Conservation (phyloP, 2,329 filamentous ascomycete genomes). For the Pochonia chlamydosporia region DNA sequence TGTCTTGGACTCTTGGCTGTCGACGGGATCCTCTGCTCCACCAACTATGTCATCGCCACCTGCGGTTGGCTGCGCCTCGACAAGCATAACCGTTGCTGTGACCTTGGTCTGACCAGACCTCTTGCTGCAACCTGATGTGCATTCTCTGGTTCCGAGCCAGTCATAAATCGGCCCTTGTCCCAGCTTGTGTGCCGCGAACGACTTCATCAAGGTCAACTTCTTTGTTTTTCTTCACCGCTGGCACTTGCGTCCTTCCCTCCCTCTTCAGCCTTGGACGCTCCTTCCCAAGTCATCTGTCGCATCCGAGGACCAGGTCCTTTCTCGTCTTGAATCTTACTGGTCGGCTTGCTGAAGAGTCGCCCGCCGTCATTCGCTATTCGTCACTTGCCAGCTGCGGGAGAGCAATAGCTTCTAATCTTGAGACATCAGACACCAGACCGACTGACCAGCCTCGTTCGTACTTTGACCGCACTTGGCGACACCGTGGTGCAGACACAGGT, state of each 20-base stretch:
- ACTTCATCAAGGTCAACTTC: neutral
- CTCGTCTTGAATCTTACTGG: neutral
- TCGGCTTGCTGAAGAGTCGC: neutral
- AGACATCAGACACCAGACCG: too few species aligned
- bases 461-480: neutral
- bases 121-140: too few species aligned
- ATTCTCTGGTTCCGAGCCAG: too few species aligned
- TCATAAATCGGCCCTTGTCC: neutral
- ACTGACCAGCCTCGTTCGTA: too few species aligned
- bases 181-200: neutral
- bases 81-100: neutral
- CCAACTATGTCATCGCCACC: conserved; percentile 13
- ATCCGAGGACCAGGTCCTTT: too few species aligned
- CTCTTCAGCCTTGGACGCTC: neutral
- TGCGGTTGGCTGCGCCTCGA: conserved; percentile 4
- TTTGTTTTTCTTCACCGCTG: neutral
- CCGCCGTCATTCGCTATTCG: too few species aligned
- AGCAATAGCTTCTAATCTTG: too few species aligned
- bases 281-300: too few species aligned
- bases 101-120: neutral
- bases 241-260: neutral
- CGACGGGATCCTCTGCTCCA: too few species aligned
- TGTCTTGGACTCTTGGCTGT: too few species aligned
- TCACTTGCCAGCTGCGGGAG: too few species aligned
- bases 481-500: neutral